Percentiles rank a stretch among this genome's conserved stretches.
phyloP scores from a whole-genome alignment of 116 monocot genomes.

The Phalaenopsis hybrid region DNA sequence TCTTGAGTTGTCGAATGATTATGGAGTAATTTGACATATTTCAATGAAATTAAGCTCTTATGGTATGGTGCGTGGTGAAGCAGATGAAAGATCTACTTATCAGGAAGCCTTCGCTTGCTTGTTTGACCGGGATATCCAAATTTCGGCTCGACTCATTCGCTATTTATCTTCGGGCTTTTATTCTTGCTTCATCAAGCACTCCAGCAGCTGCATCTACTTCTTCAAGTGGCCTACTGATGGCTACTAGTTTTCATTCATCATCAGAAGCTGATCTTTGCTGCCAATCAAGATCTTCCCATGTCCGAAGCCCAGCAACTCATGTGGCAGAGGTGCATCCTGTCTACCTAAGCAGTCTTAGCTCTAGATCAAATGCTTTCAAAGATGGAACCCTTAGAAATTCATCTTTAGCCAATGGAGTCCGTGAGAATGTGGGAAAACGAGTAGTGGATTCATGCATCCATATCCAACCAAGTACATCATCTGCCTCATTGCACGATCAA shows the following conservation, averaged over 20 bases:
- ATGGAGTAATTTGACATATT: not conserved
- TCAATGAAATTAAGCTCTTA: not conserved
- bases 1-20: not conserved
- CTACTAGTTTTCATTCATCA: constrained; percentile 1
- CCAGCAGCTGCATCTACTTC: constrained; percentile 15
- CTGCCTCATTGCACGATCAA: constrained; percentile 5
- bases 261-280: constrained; percentile 13
- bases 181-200: constrained; percentile 33
- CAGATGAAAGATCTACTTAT: constrained; percentile 79
- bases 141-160: constrained; percentile 78
- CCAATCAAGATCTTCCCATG: constrained; percentile 20
- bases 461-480: not conserved
- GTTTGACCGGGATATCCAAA: constrained; percentile 70
- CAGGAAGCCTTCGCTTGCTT: constrained; percentile 62
- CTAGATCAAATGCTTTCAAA: constrained; percentile 52
- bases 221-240: not conserved
- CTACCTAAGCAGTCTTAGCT: constrained; percentile 40
- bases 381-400: constrained; percentile 20
- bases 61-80: not conserved
- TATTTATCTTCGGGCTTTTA: constrained; percentile 51
- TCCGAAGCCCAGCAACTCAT: constrained; percentile 10
- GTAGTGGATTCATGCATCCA: constrained; percentile 13
- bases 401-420: constrained; percentile 20
- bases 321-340: constrained; percentile 24
- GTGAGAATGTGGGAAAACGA: constrained; percentile 28